Percentiles rank a stretch among this genome's conserved stretches.
Conservation (phyloP, 2,329 filamentous ascomycete genomes). For the Tetracladium maxilliforme region DNA sequence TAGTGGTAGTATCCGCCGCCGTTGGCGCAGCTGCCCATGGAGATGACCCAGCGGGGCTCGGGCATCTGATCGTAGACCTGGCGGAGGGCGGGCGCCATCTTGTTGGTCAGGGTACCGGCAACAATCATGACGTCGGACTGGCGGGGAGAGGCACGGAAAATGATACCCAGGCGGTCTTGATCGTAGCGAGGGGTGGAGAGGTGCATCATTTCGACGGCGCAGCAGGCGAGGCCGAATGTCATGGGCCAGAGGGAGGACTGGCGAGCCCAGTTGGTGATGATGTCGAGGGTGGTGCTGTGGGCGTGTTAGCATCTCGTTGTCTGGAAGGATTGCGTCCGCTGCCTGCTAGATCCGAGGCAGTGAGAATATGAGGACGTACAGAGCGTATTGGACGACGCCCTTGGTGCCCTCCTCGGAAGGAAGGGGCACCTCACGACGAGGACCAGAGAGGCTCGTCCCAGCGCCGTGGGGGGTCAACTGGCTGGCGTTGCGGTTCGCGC, state of each 20-base stretch:
- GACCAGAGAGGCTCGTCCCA: slow-evolving; percentile 35
- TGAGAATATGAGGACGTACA: slow-evolving; percentile 42
- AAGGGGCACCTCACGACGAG: slow-evolving; percentile 57
- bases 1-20: slow-evolving; percentile 82
- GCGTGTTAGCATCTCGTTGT: slow-evolving; percentile 1
- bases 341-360: slow-evolving; percentile 1
- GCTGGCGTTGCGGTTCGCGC: slow-evolving; percentile 48
- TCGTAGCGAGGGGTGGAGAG: slow-evolving; percentile 79
- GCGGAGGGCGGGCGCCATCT: slow-evolving; percentile 83
- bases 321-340: slow-evolving; percentile 1
- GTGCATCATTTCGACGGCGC: slow-evolving; percentile 88
- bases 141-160: slow-evolving; percentile 76
- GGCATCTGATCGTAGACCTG: slow-evolving; percentile 96
- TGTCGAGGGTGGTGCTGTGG: slow-evolving; percentile 58
- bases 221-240: slow-evolving; percentile 81
- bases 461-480: slow-evolving; percentile 37
- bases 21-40: slow-evolving; percentile 76
- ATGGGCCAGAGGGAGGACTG: slow-evolving; percentile 80
- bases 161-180: slow-evolving; percentile 77
- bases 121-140: slow-evolving; percentile 92
- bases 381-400: slow-evolving; percentile 69
- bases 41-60: slow-evolving; percentile 72
- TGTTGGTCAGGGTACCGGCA: slow-evolving; percentile 84
- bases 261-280: slow-evolving; percentile 70
- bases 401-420: slow-evolving; percentile 69